phyloP scores from a whole-genome alignment of 768 basidiomycete species.

The Termitomyces sp. region DNA sequence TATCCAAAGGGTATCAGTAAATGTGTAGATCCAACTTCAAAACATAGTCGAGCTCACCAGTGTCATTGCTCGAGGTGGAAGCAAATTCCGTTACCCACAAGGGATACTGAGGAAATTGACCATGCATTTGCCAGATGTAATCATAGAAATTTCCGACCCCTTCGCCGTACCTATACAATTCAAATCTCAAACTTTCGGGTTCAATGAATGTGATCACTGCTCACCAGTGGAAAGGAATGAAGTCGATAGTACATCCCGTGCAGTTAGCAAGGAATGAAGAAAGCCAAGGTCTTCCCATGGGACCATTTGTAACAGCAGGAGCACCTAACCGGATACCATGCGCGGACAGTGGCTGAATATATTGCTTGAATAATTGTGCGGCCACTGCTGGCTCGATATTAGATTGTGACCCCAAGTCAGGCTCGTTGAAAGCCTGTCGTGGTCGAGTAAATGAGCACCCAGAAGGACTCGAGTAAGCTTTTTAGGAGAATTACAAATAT shows the following conservation, averaged over 20 bases:
- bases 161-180: slow-evolving; percentile 20
- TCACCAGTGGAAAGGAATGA: slow-evolving; percentile 31
- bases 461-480: no score
- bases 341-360: slow-evolving; percentile 28
- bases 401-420: slow-evolving; percentile 26
- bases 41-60: slow-evolving; percentile 4
- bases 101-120: slow-evolving; percentile 23
- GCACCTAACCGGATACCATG: slow-evolving; percentile 26
- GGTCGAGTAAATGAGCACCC: not conserved
- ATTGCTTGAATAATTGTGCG: slow-evolving; percentile 28
- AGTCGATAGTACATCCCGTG: slow-evolving; percentile 28
- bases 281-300: slow-evolving; percentile 26
- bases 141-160: slow-evolving; percentile 27
- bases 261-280: slow-evolving; percentile 27
- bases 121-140: slow-evolving; percentile 27
- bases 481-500: slow-evolving; percentile 25
- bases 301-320: slow-evolving; percentile 28
- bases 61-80: slow-evolving; percentile 12
- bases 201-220: slow-evolving; percentile 14
- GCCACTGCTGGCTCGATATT: slow-evolving; percentile 24
- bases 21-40: not conserved
- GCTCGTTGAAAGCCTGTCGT: slow-evolving; percentile 30
- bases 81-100: slow-evolving; percentile 32
- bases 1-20: not conserved
- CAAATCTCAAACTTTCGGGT: not conserved